Evolutionary conservation across 108 stramenopile genomes (phyloP).

Genomic region (Cyclostephanos tholiformis): DNA sequence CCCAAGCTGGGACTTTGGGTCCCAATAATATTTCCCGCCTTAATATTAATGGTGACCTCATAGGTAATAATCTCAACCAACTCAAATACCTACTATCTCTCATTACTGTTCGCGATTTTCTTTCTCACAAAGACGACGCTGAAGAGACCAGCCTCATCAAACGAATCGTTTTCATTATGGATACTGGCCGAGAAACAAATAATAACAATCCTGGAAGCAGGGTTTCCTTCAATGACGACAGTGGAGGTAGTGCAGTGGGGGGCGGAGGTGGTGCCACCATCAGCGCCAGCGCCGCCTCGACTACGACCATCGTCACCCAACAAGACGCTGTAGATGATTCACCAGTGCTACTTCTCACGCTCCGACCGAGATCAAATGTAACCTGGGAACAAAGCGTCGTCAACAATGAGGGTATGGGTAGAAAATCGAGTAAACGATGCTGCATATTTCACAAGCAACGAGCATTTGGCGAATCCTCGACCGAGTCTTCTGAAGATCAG

Average conservation of each 20-base stretch:
- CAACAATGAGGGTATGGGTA: constrained; percentile 92
- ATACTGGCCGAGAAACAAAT: background rate
- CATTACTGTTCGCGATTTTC: too few species aligned
- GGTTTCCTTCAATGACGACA: background rate
- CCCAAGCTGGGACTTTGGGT: too few species aligned
- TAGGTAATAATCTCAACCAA: too few species aligned
- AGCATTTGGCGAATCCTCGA: constrained; percentile 88
- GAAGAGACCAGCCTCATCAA: too few species aligned
- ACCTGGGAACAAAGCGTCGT: constrained; percentile 81
- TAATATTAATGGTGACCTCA: too few species aligned
- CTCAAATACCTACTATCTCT: too few species aligned
- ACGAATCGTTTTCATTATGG: too few species aligned
- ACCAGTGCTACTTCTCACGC: constrained; percentile 33
- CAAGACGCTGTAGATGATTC: constrained; percentile 21
- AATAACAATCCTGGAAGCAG: background rate
- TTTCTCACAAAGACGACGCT: too few species aligned
- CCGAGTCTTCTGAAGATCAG: constrained; percentile 75
- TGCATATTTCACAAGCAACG: constrained; percentile 96
- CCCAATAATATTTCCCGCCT: too few species aligned
- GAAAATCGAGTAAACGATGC: constrained; percentile 92
- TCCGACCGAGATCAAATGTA: constrained; percentile 42
- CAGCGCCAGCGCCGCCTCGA: constrained; percentile 13
- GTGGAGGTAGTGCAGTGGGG: background rate
- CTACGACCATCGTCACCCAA: constrained; percentile 34
- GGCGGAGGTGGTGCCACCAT: background rate